Evolutionary conservation across 2,329 filamentous ascomycete species (phyloP), one percentile per base, ranked within the genome.

Genomic region (Microcera coccophila): DNA sequence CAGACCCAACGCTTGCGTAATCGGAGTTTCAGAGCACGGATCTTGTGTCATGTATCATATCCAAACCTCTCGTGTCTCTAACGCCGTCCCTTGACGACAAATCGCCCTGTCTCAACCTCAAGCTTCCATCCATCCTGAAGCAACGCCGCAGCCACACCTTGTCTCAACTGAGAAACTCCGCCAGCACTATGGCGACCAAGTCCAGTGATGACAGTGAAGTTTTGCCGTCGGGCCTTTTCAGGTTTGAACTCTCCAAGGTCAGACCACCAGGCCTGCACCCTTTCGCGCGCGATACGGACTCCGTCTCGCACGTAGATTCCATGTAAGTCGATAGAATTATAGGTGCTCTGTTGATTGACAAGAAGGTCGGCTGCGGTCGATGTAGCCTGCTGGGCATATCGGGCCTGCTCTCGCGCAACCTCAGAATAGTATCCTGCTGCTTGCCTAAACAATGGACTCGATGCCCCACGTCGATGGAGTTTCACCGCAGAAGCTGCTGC

Each of bases 91-190:
- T 71, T 81, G 14, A 96, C 79, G 38, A 82, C 68, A 57, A 91
- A 76, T 28, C 79, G 76, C 0, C 90, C 90, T 20, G 79, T 82
- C 33, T 81, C 76, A 34, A 85, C 75, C 61, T 89, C 79, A 24
- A 93, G 72, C 60, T 79, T 89, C 91, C 91, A 97, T 1, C 90
- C 90, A 47, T 91, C 87, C 34, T 79, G 75, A 29, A 82, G 74
- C 32, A 97, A 70, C 59, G 82, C 83, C 58, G 81, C 83, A 36
- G 78, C 82, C n/a, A 97, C 90, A 14, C 86, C 85, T 43, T 85
- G 84, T 4, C 90, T 84, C 45, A 97, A 64, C 53, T 81, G 82
- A 2, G 85, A 87, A 42, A 79, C 83, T 1, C 90, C 89, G 39
- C 85, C 82, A 36, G 81, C 76, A 55, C 82, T 93, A 65, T 97